phyloP scores from a whole-genome alignment of 208 protist genomes.

The Wallacemonas sp. region DNA sequence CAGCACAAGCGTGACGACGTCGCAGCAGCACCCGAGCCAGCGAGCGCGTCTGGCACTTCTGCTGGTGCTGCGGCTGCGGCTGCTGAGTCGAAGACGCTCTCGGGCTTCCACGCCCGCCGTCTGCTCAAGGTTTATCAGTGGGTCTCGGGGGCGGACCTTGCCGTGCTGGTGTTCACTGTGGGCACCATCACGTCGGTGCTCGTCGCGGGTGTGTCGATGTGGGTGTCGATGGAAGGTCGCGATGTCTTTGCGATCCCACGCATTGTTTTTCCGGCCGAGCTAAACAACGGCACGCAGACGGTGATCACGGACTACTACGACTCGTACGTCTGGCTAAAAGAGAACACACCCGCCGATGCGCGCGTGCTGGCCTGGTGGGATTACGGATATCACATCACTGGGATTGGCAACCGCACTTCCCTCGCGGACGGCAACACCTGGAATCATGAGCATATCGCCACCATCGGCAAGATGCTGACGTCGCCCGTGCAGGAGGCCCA shows the following conservation, averaged over 20 bases:
- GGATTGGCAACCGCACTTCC: slow-evolving; percentile 95
- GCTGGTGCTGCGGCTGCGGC: no score
- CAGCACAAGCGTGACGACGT: no score
- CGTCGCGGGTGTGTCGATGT: slow-evolving; percentile 4
- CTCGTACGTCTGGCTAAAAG: slow-evolving; percentile 95
- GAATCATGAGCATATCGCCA: slow-evolving; percentile 99
- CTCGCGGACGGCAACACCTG: slow-evolving; percentile 99
- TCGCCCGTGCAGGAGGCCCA: slow-evolving; percentile 89
- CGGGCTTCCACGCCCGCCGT: no score
- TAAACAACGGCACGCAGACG: slow-evolving; percentile 3
- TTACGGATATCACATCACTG: slow-evolving; percentile 99
- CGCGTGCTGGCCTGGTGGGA: slow-evolving; percentile 98
- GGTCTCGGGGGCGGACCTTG: background rate
- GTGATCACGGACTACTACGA: slow-evolving; percentile 99
- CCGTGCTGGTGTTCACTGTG: background rate
- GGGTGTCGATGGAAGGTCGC: background rate
- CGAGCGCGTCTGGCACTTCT: no score
- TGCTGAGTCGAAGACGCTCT: no score
- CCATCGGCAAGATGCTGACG: slow-evolving; percentile 92
- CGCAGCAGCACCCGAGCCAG: no score
- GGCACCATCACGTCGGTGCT: background rate
- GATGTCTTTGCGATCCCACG: slow-evolving; percentile 22
- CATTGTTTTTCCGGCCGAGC: slow-evolving; percentile 24
- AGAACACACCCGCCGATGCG: slow-evolving; percentile 95
- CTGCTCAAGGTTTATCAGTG: no score